These are phyloP conservation scores for Jamesozyma lodderae DNA, from an alignment of 805 yeast genomes.

Conservation along the genomic window DNA sequence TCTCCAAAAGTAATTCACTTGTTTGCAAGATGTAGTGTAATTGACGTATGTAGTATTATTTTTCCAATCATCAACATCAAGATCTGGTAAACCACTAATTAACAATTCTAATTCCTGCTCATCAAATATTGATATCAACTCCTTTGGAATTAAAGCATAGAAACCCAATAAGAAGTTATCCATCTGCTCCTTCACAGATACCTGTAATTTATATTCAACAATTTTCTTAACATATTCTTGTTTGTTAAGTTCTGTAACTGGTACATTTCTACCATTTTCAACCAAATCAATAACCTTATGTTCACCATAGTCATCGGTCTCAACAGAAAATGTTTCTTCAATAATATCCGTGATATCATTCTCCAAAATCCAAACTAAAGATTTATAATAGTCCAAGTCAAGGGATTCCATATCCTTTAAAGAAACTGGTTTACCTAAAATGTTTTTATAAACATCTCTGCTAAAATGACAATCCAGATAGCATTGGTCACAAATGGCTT, in stretches of 20 bases:
- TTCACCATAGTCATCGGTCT: slow-evolving; percentile 88
- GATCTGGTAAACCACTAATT: slow-evolving; percentile 91
- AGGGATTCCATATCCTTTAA: slow-evolving; percentile 90
- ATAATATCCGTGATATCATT: slow-evolving; percentile 94
- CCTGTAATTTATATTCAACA: slow-evolving; percentile 77
- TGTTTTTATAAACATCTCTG: slow-evolving; percentile 84
- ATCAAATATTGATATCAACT: slow-evolving; percentile 76
- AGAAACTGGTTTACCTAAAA: slow-evolving; percentile 70
- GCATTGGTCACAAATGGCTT: slow-evolving; percentile 81
- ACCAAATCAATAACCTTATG: slow-evolving; percentile 74
- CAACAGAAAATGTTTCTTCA: slow-evolving; percentile 89
- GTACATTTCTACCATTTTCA: slow-evolving; percentile 70
- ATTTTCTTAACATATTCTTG: slow-evolving; percentile 78
- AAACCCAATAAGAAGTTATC: slow-evolving; percentile 79
- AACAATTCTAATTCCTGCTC: slow-evolving; percentile 91
- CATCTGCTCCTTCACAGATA: slow-evolving; percentile 81
- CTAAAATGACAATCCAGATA: slow-evolving; percentile 91
- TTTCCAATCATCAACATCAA: slow-evolving; percentile 94
- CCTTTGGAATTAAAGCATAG: slow-evolving; percentile 80
- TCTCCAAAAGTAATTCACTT: slow-evolving; percentile 96
- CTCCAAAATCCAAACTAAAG: slow-evolving; percentile 90
- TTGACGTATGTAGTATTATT: slow-evolving; percentile 73
- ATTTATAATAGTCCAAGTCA: slow-evolving; percentile 86
- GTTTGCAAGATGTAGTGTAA: slow-evolving; percentile 74
- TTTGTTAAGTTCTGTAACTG: slow-evolving; percentile 86